Percentiles rank a stretch among this genome's conserved stretches.
Evolutionary conservation across 2,329 filamentous ascomycete genomes (phyloP).

Genomic region (Coniella vitis): DNA sequence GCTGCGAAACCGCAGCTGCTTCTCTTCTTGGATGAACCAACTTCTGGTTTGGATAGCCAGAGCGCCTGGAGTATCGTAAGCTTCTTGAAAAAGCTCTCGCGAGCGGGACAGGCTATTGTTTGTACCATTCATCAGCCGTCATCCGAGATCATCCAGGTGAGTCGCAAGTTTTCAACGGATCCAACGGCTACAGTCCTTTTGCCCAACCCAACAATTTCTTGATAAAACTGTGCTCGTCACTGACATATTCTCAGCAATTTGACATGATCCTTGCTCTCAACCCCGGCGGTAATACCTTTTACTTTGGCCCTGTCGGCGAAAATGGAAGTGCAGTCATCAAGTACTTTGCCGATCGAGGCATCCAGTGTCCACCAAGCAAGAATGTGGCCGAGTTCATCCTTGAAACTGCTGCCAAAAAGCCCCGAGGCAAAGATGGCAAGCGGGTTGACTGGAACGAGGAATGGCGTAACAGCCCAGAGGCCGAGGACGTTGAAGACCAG

Average conservation of each 20-base stretch:
- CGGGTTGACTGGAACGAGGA: constrained; percentile 31
- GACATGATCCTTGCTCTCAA: constrained; percentile 51
- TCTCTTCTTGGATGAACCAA: constrained; percentile 71
- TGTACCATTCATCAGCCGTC: constrained; percentile 41
- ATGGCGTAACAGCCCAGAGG: constrained; percentile 30
- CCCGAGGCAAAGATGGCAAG: constrained; percentile 40
- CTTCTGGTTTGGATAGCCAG: constrained; percentile 66
- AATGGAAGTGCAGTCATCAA: constrained; percentile 46
- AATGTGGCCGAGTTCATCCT: constrained; percentile 65
- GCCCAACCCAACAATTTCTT: constrained; percentile 32
- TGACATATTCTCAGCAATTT: constrained; percentile 49
- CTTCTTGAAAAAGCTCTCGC: constrained; percentile 58
- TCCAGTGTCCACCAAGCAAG: constrained; percentile 38
- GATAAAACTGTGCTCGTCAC: constrained; percentile 68
- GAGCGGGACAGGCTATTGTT: constrained; percentile 35
- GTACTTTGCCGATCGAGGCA: constrained; percentile 55
- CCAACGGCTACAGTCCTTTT: too few species aligned
- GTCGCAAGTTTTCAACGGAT: background rate
- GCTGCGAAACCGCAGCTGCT: constrained; percentile 65
- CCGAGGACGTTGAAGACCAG: constrained; percentile 25
- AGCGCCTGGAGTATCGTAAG: constrained; percentile 68
- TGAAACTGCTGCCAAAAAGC: constrained; percentile 25
- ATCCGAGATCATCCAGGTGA: constrained; percentile 31
- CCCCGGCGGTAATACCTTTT: constrained; percentile 59
- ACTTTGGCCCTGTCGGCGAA: constrained; percentile 66